Conservation (phyloP, 257 asterid genomes). For the Mentha longifolia region DNA sequence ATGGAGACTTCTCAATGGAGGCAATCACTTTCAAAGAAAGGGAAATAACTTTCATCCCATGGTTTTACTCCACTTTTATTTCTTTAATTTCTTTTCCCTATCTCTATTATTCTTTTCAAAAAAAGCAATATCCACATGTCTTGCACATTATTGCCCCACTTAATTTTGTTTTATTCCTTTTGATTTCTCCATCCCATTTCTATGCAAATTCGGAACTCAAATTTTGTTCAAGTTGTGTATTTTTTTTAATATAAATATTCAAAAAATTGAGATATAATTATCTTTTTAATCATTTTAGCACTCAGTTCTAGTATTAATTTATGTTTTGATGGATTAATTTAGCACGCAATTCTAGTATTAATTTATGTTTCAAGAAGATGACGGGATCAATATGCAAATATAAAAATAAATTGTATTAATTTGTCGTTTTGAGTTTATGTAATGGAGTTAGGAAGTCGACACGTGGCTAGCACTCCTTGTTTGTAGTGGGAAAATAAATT, state of each 20-base stretch:
- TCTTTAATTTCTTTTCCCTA: constrained; percentile 5
- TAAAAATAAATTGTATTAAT: background rate
- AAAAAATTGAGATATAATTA: background rate
- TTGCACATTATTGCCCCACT: constrained; percentile 41
- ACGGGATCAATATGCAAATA: constrained; percentile 19
- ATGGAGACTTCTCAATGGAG: constrained; percentile 40
- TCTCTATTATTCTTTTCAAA: constrained; percentile 27
- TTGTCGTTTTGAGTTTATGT: constrained; percentile 34
- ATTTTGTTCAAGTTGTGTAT: background rate
- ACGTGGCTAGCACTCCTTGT: constrained; percentile 48
- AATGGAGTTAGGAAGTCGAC: constrained; percentile 51
- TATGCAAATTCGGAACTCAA: background rate
- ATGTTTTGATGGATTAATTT: too few species aligned
- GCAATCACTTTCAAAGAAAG: constrained; percentile 47
- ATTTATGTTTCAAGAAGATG: background rate
- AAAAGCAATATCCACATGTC: constrained; percentile 26
- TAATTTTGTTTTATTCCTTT: constrained; percentile 25
- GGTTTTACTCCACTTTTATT: constrained; percentile 40
- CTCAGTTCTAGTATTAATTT: too few species aligned
- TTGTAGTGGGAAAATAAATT: constrained; percentile 34
- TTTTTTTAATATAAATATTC: background rate
- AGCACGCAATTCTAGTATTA: too few species aligned
- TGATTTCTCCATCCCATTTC: constrained; percentile 21
- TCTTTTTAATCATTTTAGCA: too few species aligned
- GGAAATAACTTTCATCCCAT: constrained; percentile 40